A percentile compares a stretch with the other conserved stretches of the same genome.
Conservation (phyloP, 2,329 filamentous ascomycete species). For the Diaporthe sp. region DNA sequence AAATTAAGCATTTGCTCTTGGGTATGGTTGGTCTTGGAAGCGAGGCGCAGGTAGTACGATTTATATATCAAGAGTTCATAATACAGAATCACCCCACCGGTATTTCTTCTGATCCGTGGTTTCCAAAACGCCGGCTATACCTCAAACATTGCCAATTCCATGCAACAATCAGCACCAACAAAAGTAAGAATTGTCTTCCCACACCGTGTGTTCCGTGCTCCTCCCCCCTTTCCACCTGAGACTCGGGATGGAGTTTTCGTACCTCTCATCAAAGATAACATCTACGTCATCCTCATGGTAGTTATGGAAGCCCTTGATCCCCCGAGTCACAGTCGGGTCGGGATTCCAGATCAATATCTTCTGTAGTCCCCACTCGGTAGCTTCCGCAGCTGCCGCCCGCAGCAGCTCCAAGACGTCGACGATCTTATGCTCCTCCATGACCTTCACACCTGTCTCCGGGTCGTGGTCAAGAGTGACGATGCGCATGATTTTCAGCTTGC, state of each 20-base stretch:
- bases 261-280: constrained; percentile 49
- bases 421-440: constrained; percentile 43
- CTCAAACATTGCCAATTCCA: background rate
- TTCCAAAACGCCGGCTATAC: constrained; percentile 11
- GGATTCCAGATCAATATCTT: constrained; percentile 56
- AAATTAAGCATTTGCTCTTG: background rate
- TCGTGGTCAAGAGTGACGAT: constrained; percentile 43
- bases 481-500: constrained; percentile 49
- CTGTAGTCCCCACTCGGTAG: constrained; percentile 48
- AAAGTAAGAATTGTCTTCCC: constrained; percentile 51
- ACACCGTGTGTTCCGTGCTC: constrained; percentile 44
- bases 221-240: constrained; percentile 53
- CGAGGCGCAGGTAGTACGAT: background rate
- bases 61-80: background rate
- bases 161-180: constrained; percentile 44
- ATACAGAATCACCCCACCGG: background rate
- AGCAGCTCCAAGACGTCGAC: constrained; percentile 48
- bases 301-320: constrained; percentile 49
- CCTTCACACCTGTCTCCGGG: constrained; percentile 34
- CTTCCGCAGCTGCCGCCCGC: constrained; percentile 52
- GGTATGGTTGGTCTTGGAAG: background rate
- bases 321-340: constrained; percentile 47
- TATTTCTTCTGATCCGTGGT: background rate
- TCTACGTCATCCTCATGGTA: constrained; percentile 55
- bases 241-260: constrained; percentile 50